Conservation (phyloP, 148 eudicot species). For the Cornus controversa region DNA sequence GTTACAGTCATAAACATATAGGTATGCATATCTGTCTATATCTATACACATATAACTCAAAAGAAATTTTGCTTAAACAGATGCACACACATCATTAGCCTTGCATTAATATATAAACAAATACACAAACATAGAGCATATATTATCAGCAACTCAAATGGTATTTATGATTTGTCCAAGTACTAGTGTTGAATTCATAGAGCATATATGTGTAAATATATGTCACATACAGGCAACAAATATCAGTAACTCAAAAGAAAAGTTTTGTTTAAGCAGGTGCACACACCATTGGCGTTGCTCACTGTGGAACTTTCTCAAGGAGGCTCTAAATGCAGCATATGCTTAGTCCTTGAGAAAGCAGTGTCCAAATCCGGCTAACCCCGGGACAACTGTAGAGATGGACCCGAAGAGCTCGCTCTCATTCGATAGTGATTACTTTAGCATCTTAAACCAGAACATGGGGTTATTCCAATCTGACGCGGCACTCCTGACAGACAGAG, state of each 20-base stretch:
- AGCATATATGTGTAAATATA: too few relatives aligned
- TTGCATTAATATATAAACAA: too few relatives aligned
- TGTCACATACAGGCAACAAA: background rate
- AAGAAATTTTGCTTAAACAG: too few relatives aligned
- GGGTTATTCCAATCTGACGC: slow-evolving; percentile 63
- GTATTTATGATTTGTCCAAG: background rate
- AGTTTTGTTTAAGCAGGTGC: slow-evolving; percentile 35
- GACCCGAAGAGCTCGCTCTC: slow-evolving; percentile 40
- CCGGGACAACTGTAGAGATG: slow-evolving; percentile 41
- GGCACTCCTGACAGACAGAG: slow-evolving; percentile 33
- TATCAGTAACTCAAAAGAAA: too few relatives aligned
- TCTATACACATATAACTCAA: too few relatives aligned
- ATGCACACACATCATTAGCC: too few relatives aligned
- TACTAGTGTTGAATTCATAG: too few relatives aligned
- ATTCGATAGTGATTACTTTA: slow-evolving; percentile 40
- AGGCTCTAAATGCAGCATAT: slow-evolving; percentile 40
- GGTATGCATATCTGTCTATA: background rate
- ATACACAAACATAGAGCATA: too few relatives aligned
- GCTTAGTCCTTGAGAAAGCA: slow-evolving; percentile 28
- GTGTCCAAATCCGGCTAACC: slow-evolving; percentile 26
- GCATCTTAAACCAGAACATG: slow-evolving; percentile 9
- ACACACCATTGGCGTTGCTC: slow-evolving; percentile 58
- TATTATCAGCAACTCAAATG: too few relatives aligned
- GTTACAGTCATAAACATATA: background rate
- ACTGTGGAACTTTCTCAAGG: slow-evolving; percentile 30